These are phyloP conservation scores for Coemansia aciculifera DNA, from an alignment of 192 early-diverging fungal genomes.

Conservation along the genomic window DNA sequence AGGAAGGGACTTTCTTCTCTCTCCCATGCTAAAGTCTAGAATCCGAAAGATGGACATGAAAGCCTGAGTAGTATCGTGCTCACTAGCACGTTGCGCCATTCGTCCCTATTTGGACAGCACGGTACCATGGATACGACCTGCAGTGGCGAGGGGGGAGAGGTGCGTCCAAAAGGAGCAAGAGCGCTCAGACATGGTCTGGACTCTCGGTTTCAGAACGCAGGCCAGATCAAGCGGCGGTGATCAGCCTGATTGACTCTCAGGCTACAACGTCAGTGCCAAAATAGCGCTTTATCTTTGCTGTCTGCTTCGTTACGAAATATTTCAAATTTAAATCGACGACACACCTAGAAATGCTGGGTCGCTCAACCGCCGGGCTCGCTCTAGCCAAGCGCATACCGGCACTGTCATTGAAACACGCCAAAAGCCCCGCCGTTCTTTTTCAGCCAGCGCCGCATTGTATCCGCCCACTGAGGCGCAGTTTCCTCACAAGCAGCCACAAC, in stretches of 20 bases:
- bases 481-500: not conserved
- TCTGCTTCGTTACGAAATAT: not conserved
- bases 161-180: not conserved
- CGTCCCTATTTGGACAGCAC: not conserved
- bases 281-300: not conserved
- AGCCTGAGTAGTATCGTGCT: not conserved
- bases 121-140: not conserved
- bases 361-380: not conserved
- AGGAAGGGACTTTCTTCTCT: not conserved
- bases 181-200: not conserved
- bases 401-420: not conserved
- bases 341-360: not conserved
- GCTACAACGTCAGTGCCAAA: not conserved
- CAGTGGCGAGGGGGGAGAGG: not conserved
- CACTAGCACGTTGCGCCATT: not conserved
- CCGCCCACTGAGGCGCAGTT: not conserved
- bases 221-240: not conserved
- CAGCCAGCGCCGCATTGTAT: not conserved
- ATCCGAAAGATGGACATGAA: not conserved
- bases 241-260: not conserved
- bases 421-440: not conserved
- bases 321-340: not conserved
- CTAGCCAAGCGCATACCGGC: not conserved
- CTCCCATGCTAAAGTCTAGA: not conserved
- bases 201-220: not conserved